phyloP scores from a whole-genome alignment of 441 rosid species.

The Adansonia gregorii region DNA sequence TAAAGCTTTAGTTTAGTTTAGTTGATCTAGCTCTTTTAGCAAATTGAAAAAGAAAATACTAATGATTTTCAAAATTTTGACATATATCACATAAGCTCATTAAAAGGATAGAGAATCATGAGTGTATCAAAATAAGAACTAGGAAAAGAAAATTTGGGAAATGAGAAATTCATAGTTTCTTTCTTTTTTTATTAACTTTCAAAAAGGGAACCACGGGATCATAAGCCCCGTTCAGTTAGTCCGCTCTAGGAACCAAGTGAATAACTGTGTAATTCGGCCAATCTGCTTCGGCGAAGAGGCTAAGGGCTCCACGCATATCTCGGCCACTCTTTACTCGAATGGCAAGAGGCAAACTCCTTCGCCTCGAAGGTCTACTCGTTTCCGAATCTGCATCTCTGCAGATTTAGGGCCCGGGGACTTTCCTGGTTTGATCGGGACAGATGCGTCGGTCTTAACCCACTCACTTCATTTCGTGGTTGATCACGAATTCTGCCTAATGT shows the following conservation, averaged over 20 bases:
- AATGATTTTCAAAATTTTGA: no score
- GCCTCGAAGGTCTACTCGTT: background rate
- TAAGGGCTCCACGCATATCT: background rate
- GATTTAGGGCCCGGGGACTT: background rate
- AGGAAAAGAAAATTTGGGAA: no score
- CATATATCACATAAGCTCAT: no score
- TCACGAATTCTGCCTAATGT: no score
- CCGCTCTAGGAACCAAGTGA: background rate
- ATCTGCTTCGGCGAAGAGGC: background rate
- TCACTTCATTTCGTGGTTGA: background rate
- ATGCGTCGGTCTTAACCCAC: background rate
- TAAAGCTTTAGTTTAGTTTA: no score
- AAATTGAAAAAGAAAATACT: no score
- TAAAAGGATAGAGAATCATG: no score
- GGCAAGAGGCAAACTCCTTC: background rate
- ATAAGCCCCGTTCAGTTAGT: slow-evolving; percentile 4
- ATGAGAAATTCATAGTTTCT: no score
- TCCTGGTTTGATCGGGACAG: background rate
- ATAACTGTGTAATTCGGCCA: background rate
- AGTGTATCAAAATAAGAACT: no score
- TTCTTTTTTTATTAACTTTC: background rate
- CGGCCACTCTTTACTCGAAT: background rate
- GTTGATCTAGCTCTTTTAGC: no score
- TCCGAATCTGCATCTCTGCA: background rate
- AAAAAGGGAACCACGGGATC: background rate